Base-by-base conservation (phyloP, 768 basidiomycete species). In the Amanita subjunquillea region DNA sequence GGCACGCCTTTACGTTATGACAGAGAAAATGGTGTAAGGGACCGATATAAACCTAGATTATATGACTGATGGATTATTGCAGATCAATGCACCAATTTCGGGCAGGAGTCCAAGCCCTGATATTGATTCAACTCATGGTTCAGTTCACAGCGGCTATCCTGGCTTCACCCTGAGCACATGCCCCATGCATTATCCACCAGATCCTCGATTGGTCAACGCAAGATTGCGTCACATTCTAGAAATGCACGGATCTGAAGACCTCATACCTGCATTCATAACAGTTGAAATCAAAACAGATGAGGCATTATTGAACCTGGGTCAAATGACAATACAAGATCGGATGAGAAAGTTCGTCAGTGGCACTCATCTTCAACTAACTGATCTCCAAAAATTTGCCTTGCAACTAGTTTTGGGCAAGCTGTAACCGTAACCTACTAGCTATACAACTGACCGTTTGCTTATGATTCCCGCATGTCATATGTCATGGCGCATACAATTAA, bases 241-340 rank as follows among this genome's bases (percentile, higher is more conserved):
- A 4, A 34, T 43, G 3, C 57, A 56, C 30, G 60, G 62, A 17
- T 43, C 64, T 22, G 57, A 57, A 20, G 66, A 67, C 37, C 57
- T 67, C 25, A 50, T 65, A n/a, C 61, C 63, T 23, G 56, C 59
- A 3, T 58, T 68, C 38, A 55, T 62, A 2, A 51, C 48, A 37
- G 56, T 59, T 9, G 62, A 63, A 2, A 55, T 68, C 20, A 60
- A 43, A 10, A 61, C 55, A 12, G 55, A 64, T 10, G 44, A 57
- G 6, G 59, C 63, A 5, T 60, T 65, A 37, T 15, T 43, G 1
- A 39, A 50, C 1, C 61, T 64, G 30, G 53, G 54, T 27, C 42
- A 17, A 37, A 17, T 47, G 27, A 8, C 34, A 13, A 30, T 32
- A 10, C 23, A 39, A 20, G 52, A 54, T 38, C 29, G 48, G 8